A percentile compares a stretch with the other conserved stretches of the same genome.
Conservation (phyloP, 768 basidiomycete species). For the Dentipellis fragilis region DNA sequence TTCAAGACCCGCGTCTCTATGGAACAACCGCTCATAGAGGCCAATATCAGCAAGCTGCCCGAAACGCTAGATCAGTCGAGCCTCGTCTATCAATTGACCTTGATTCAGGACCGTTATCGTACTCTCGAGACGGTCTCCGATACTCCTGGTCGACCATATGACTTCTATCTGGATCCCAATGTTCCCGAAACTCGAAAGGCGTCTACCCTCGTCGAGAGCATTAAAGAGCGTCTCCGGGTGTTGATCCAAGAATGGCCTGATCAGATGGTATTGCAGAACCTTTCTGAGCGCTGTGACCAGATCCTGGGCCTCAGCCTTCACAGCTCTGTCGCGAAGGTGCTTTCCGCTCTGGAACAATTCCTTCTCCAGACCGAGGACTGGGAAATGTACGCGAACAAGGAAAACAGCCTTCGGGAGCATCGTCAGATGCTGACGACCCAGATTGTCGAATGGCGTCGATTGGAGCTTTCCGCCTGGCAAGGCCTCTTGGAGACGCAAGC, state of each 20-base stretch:
- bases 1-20: conserved; percentile 8
- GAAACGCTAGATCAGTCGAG: conserved; percentile 38
- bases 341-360: conserved; percentile 78
- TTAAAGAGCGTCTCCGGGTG: conserved; percentile 41
- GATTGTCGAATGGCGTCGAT: conserved; percentile 82
- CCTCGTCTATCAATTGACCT: conserved; percentile 38
- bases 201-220: conserved; percentile 34
- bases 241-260: conserved; percentile 87
- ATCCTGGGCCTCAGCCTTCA: conserved; percentile 52
- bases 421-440: conserved; percentile 57
- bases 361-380: conserved; percentile 87
- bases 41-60: conserved; percentile 2
- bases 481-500: conserved; percentile 66
- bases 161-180: conserved; percentile 82
- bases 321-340: conserved; percentile 71
- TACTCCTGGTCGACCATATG: conserved; percentile 27
- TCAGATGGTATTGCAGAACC: conserved; percentile 91
- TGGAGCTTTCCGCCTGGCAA: conserved; percentile 87
- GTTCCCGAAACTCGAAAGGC: conserved; percentile 59
- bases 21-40: conserved; percentile 9
- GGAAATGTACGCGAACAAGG: conserved; percentile 92
- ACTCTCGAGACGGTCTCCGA: conserved; percentile 19
- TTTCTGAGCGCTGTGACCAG: conserved; percentile 58
- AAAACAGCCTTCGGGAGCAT: conserved; percentile 64
- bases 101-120: conserved; percentile 34